Conservation (phyloP, 208 protist genomes). For the Porcisia hertigi region DNA sequence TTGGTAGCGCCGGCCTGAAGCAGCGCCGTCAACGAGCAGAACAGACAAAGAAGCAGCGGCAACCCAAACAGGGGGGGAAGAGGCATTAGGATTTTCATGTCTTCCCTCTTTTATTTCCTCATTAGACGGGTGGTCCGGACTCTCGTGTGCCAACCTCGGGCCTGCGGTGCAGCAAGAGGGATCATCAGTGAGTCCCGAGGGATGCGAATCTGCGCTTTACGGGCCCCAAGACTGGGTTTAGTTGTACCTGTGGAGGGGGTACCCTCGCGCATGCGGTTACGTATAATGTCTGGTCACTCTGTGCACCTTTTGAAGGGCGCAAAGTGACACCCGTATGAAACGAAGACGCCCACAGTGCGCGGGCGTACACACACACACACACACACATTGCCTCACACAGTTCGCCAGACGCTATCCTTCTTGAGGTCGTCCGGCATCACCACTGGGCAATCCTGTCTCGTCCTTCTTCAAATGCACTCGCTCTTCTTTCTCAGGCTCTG, state of each 20-base stretch:
- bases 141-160: background rate
- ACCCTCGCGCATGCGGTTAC: background rate
- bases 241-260: background rate
- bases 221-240: no score
- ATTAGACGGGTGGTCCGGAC: background rate
- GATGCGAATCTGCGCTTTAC: background rate
- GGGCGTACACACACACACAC: no score
- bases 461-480: background rate
- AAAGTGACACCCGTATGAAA: no score
- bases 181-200: background rate
- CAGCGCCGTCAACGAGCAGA: constrained; percentile 46
- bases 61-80: constrained; percentile 20
- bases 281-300: no score
- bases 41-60: constrained; percentile 30
- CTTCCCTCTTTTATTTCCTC: background rate
- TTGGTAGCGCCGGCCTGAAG: constrained; percentile 21
- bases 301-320: no score
- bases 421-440: background rate
- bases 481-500: background rate
- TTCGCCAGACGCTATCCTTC: background rate
- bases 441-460: background rate
- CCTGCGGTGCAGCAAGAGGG: background rate
- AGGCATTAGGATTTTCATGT: constrained; percentile 6
- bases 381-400: no score
- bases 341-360: no score